Base-by-base conservation (phyloP, 805 yeast species). In the Suhomyces pyralidae region DNA sequence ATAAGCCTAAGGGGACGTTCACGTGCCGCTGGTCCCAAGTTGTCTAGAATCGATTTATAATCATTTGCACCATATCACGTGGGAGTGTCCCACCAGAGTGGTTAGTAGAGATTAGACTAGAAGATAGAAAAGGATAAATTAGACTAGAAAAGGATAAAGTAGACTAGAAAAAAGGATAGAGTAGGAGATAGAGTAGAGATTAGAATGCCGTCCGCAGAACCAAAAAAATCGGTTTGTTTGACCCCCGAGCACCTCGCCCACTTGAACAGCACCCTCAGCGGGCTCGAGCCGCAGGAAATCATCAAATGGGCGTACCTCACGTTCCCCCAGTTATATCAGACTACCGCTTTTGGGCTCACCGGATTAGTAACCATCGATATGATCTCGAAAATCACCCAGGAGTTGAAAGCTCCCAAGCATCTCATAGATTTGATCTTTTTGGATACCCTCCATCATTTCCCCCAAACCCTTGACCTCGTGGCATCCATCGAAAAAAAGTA, bases 321-420 rank as follows among this genome's bases (percentile, higher is more conserved):
- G 0, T 85, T 92, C 62, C 97, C 97, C 2, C 77, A 83, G 40
- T 73, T 93, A 38, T 92, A 67, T 63, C 98, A 93, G 70, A 91
- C 97, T 1, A 90, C 98, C 0, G 98, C 98, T 1, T 91, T 93
- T 70, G 98, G 98, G 0, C 77, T 93, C 46, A 89, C 97, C 1
- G 98, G 98, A 0, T 71, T 93, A 54, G 96, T 88, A 28, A 92
- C 93, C 10, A 76, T 89, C 43, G 97, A 92, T 67, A 88, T 92
- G 80, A 69, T 92, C 26, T 79, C 87, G 30, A 82, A 84, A 63
- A 60, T 85, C 46, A 65, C 46, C 10, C 7, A 20, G 14, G 46
- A 40, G 14, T 25, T 48, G 10, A 36, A 19, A 3, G 20, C 40
- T 9, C 54, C 66, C 26, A 53, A 54, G 3, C 67, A 71, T 44